phyloP scores from a whole-genome alignment of 768 basidiomycete genomes.

The Amanita pseudoporphyria region DNA sequence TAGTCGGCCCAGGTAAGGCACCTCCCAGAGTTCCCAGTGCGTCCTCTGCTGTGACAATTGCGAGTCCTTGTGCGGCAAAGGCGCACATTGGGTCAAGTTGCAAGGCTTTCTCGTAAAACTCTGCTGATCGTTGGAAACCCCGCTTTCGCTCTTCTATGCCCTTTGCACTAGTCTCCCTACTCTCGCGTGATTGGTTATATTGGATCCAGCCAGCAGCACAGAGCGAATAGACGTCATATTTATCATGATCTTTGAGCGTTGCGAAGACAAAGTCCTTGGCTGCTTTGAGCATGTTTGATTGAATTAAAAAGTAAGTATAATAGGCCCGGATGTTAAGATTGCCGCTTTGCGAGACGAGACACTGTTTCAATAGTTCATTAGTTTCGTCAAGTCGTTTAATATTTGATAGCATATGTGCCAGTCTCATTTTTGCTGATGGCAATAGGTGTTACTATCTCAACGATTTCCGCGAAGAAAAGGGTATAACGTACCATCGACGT shows the following conservation, averaged over 20 bases:
- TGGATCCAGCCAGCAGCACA: constrained; percentile 84
- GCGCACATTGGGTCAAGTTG: constrained; percentile 78
- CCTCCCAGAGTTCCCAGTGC: constrained; percentile 63
- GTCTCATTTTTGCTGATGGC: constrained; percentile 78
- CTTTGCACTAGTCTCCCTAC: constrained; percentile 49
- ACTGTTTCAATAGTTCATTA: constrained; percentile 84
- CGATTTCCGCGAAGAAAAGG: not conserved
- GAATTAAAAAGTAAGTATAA: constrained; percentile 89
- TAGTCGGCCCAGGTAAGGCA: constrained; percentile 25
- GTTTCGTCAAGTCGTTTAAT: constrained; percentile 72
- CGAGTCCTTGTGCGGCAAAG: constrained; percentile 90
- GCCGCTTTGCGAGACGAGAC: constrained; percentile 62
- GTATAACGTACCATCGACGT: constrained; percentile 72
- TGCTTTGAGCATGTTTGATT: constrained; percentile 55
- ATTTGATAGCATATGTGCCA: constrained; percentile 68
- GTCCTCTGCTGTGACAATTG: constrained; percentile 91
- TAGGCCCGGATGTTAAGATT: constrained; percentile 87
- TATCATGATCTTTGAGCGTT: constrained; percentile 79
- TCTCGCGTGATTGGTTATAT: constrained; percentile 83
- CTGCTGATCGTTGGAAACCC: constrained; percentile 74
- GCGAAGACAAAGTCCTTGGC: constrained; percentile 88
- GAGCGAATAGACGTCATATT: constrained; percentile 84
- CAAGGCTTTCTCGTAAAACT: constrained; percentile 90
- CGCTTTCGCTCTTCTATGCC: constrained; percentile 63
- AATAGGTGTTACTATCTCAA: not conserved